A percentile compares a stretch with the other conserved stretches of the same genome.
phyloP scores from a whole-genome alignment of 495 filamentous ascomycete genomes.

The Usnea hakonensis region DNA sequence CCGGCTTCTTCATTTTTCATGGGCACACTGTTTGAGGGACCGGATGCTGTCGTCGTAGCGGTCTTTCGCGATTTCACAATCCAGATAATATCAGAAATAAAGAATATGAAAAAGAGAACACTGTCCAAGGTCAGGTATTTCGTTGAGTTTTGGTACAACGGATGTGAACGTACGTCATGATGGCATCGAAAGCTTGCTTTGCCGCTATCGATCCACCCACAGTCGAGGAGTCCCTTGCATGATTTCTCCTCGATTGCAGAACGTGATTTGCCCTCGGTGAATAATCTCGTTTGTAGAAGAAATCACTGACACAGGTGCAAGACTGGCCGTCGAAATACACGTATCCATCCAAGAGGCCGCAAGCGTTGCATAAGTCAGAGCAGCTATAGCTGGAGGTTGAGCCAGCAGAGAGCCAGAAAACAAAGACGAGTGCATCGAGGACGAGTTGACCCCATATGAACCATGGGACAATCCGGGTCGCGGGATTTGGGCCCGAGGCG shows the following conservation, averaged over 20 bases:
- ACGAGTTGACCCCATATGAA: constrained; percentile 16
- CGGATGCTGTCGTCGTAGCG: not conserved
- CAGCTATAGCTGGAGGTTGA: constrained; percentile 19
- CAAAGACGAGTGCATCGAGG: constrained; percentile 21
- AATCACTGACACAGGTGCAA: not conserved
- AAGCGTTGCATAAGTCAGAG: constrained; percentile 22
- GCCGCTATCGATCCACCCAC: constrained; percentile 7
- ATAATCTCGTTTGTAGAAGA: constrained; percentile 2
- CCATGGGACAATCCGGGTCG: constrained; percentile 18
- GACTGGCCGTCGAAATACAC: constrained; percentile 8
- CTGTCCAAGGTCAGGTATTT: not conserved
- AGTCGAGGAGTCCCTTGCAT: not conserved
- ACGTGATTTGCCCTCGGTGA: not conserved
- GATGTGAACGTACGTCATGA: constrained; percentile 12
- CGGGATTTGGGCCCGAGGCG: constrained; percentile 15
- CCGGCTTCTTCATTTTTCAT: constrained; percentile 13
- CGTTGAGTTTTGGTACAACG: too few relatives aligned
- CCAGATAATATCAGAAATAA: constrained; percentile 9
- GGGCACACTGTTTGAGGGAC: not conserved
- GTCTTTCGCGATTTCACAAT: constrained; percentile 11
- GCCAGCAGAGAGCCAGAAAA: constrained; percentile 22
- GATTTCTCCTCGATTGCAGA: not conserved
- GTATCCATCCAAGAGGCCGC: constrained; percentile 1
- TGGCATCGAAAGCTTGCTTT: constrained; percentile 18
- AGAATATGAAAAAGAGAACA: constrained; percentile 9